Evolutionary conservation across 2,329 filamentous ascomycete genomes (phyloP).

Genomic region (Mycosphaerella sp.): DNA sequence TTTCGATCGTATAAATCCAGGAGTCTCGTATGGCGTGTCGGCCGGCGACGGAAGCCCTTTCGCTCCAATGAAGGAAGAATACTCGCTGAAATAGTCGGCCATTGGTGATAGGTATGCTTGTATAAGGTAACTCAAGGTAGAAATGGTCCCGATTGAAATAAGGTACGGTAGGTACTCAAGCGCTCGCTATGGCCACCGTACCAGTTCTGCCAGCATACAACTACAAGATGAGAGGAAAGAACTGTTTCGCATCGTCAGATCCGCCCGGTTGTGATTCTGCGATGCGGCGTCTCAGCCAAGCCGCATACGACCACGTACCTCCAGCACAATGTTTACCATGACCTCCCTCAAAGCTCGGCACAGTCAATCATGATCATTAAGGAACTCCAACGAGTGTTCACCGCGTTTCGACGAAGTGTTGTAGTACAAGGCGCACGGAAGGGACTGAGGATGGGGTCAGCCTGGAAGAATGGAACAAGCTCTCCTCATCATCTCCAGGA

Average conservation of each 20-base stretch:
- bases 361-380: conserved; percentile 2
- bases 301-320: conserved; percentile 2
- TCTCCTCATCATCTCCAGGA: conserved; percentile 2
- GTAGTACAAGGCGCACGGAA: conserved; percentile 8
- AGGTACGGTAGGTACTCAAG: neutral
- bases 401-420: conserved; percentile 3
- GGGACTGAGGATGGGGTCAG: conserved; percentile 14
- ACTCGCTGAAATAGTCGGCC: conserved; percentile 45
- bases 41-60: conserved; percentile 63
- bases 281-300: neutral
- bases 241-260: neutral
- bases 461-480: neutral
- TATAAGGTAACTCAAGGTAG: neutral
- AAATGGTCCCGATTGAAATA: neutral
- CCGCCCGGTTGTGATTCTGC: neutral
- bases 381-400: neutral
- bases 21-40: conserved; percentile 66
- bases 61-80: conserved; percentile 42
- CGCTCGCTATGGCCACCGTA: conserved; percentile 28
- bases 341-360: neutral
- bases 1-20: conserved; percentile 48
- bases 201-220: conserved; percentile 17
- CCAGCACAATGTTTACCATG: conserved; percentile 6
- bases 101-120: conserved; percentile 14
- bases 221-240: conserved; percentile 15